Evolutionary conservation across 441 rosid species (phyloP).

Genomic region (Manihot esculenta): DNA sequence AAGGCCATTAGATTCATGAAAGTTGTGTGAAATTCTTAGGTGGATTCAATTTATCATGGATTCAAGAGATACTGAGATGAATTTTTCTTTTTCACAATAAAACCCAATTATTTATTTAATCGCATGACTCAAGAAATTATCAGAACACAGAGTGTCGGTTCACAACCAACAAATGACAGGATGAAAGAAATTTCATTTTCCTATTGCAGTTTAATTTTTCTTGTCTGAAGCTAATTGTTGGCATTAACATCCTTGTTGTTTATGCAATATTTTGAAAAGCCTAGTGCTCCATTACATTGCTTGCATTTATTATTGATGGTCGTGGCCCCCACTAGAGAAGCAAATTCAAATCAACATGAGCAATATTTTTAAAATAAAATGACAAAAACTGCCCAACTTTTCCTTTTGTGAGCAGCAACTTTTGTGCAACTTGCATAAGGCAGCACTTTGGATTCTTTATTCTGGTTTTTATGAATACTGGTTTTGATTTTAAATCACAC

Average conservation of each 20-base stretch:
- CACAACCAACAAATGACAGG: slow-evolving; percentile 11
- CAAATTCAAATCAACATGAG: slow-evolving; percentile 34
- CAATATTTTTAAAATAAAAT: slow-evolving; percentile 20
- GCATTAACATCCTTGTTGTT: slow-evolving; percentile 29
- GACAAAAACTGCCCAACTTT: slow-evolving; percentile 42
- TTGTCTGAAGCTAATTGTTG: slow-evolving; percentile 23
- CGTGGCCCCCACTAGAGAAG: slow-evolving; percentile 42
- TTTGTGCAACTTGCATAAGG: slow-evolving; percentile 43
- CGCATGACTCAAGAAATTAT: not conserved
- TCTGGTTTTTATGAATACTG: slow-evolving; percentile 19
- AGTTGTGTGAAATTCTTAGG: too few species aligned
- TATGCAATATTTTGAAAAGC: slow-evolving; percentile 24
- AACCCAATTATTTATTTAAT: not conserved
- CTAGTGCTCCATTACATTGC: slow-evolving; percentile 31
- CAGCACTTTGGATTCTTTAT: slow-evolving; percentile 38
- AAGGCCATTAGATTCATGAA: too few species aligned
- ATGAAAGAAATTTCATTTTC: slow-evolving; percentile 1
- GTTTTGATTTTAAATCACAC: slow-evolving; percentile 24
- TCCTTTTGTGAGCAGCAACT: slow-evolving; percentile 25
- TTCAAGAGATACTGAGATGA: too few species aligned
- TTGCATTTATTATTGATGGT: slow-evolving; percentile 34
- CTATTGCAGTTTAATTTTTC: not conserved
- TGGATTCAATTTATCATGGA: not conserved
- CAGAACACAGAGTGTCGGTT: not conserved
- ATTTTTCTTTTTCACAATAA: too few species aligned